phyloP scores from a whole-genome alignment of 805 yeast species.

The Wickerhamiella kazuoi region DNA sequence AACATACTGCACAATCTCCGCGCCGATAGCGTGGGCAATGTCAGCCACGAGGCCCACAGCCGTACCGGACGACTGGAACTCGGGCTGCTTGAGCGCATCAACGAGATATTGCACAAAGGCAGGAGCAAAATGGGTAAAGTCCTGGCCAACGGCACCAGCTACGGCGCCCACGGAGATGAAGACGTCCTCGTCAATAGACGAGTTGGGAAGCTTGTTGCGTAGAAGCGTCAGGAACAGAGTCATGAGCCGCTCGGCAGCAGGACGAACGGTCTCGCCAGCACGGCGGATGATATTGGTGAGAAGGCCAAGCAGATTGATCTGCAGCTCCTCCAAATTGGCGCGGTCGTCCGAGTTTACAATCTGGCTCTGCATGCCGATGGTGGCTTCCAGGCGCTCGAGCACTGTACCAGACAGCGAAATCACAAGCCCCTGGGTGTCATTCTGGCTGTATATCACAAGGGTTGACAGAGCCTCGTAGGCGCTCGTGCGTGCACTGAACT shows the following conservation, averaged over 20 bases:
- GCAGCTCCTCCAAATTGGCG: constrained; percentile 71
- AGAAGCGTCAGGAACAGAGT: constrained; percentile 58
- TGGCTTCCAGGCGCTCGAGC: constrained; percentile 50
- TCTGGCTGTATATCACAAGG: constrained; percentile 57
- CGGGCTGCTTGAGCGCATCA: constrained; percentile 64
- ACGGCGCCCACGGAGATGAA: constrained; percentile 83
- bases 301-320: constrained; percentile 56
- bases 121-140: constrained; percentile 60
- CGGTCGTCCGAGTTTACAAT: constrained; percentile 51
- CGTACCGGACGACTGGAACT: constrained; percentile 65
- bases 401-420: constrained; percentile 60
- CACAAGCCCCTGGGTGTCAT: constrained; percentile 48
- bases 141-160: constrained; percentile 58
- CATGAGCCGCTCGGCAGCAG: constrained; percentile 75
- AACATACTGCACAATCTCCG: constrained; percentile 52
- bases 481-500: constrained; percentile 78
- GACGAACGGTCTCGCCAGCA: constrained; percentile 41
- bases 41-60: constrained; percentile 95
- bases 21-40: constrained; percentile 74
- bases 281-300: constrained; percentile 74
- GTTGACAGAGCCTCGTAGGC: constrained; percentile 87
- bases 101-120: constrained; percentile 70
- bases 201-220: constrained; percentile 42
- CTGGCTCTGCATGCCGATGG: constrained; percentile 42
- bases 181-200: constrained; percentile 84